Evolutionary conservation across 2,329 filamentous ascomycete species (phyloP).

Genomic region (Botrytis elliptica): DNA sequence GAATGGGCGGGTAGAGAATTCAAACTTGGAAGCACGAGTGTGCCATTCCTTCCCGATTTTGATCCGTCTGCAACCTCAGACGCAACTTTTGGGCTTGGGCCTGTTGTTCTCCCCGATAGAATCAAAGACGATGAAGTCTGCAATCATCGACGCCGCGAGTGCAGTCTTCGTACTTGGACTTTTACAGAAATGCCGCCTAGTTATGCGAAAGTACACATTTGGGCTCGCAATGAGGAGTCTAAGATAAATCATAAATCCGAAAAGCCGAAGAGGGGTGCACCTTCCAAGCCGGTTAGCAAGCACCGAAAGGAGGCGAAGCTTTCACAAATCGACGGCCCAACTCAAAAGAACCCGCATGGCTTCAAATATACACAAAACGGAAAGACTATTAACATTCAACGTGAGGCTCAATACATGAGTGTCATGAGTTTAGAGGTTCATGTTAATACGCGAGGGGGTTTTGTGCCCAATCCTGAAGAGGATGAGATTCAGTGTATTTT

Average conservation of each 20-base stretch:
- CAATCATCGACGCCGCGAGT: constrained; percentile 53
- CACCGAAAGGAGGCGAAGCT: constrained; percentile 43
- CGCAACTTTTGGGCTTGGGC: constrained; percentile 55
- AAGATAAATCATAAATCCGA: constrained; percentile 30
- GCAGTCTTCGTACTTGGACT: constrained; percentile 72
- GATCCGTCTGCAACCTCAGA: constrained; percentile 59
- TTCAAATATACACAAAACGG: constrained; percentile 83
- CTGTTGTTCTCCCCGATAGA: constrained; percentile 49
- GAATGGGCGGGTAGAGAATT: constrained; percentile 91
- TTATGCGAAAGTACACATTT: constrained; percentile 64
- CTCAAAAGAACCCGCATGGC: constrained; percentile 75
- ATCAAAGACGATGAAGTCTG: constrained; percentile 51
- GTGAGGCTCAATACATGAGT: constrained; percentile 92
- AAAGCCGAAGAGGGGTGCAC: constrained; percentile 26
- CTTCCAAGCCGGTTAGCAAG: constrained; percentile 22
- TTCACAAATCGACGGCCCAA: constrained; percentile 87
- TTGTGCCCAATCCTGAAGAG: constrained; percentile 85
- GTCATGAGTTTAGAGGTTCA: constrained; percentile 93
- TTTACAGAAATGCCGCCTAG: constrained; percentile 70
- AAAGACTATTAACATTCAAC: constrained; percentile 72
- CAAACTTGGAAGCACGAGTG: constrained; percentile 68
- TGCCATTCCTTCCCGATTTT: constrained; percentile 80
- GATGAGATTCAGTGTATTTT: constrained; percentile 88
- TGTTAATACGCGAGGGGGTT: constrained; percentile 76
- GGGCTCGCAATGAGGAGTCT: constrained; percentile 52